These are phyloP conservation scores for Tripidium arundinaceum DNA, from an alignment of 202 grass and related monocot genomes.

Conservation along the genomic window DNA sequence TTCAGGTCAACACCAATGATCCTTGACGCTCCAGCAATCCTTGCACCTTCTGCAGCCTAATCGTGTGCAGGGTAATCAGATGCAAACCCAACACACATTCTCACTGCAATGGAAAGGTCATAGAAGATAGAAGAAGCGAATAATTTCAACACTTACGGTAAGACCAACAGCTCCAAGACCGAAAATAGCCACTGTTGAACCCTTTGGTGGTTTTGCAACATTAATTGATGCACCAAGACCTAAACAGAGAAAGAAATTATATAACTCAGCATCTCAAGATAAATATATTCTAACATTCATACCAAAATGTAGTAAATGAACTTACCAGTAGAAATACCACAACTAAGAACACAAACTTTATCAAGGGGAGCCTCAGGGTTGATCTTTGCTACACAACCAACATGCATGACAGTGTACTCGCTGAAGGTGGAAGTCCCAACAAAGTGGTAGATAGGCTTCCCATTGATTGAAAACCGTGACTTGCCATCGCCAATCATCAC, in stretches of 20 bases:
- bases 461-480: constrained; percentile 70
- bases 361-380: constrained; percentile 86
- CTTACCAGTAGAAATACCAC: constrained; percentile 86
- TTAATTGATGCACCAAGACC: constrained; percentile 87
- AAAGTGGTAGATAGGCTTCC: constrained; percentile 86
- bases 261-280: neutral
- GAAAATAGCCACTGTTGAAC: constrained; percentile 76
- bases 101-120: neutral
- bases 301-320: neutral
- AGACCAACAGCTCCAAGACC: constrained; percentile 90
- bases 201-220: constrained; percentile 83
- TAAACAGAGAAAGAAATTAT: constrained; percentile 16
- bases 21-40: constrained; percentile 62
- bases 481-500: constrained; percentile 78
- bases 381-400: constrained; percentile 85
- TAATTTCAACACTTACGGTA: constrained; percentile 40
- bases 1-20: constrained; percentile 94
- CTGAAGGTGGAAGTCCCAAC: constrained; percentile 96
- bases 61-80: neutral
- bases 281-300: neutral
- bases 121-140: neutral
- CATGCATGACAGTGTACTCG: constrained; percentile 84
- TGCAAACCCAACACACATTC: neutral
- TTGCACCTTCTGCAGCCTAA: constrained; percentile 87
- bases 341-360: constrained; percentile 91